Conservation (phyloP, 1,139 yeast species). For the Yamadazyma dendronema region DNA sequence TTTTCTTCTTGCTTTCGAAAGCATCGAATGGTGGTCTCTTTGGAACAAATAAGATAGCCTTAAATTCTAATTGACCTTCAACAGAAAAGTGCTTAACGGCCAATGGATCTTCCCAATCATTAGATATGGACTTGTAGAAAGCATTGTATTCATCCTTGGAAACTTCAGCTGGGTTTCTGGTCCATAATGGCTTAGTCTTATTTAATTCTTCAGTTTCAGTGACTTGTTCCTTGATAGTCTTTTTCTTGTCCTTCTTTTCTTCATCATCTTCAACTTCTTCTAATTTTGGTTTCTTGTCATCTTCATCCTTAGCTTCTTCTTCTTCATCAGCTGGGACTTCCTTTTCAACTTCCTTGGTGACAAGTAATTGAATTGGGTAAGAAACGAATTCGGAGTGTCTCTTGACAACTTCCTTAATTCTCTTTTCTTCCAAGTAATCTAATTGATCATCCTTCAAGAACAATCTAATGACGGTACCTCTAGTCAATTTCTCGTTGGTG, state of each 20-base stretch:
- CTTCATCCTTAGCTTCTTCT: slow-evolving; percentile 46
- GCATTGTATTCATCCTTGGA: slow-evolving; percentile 99
- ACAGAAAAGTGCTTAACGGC: slow-evolving; percentile 99
- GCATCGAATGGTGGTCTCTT: slow-evolving; percentile 99
- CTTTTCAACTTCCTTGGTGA: slow-evolving; percentile 97
- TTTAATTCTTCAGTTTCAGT: slow-evolving; percentile 95
- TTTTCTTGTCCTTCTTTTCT: slow-evolving; percentile 64
- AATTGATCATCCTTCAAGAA: slow-evolving; percentile 98
- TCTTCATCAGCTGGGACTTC: slow-evolving; percentile 79
- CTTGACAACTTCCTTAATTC: slow-evolving; percentile 98
- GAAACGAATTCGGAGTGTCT: slow-evolving; percentile 99
- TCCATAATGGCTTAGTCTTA: slow-evolving; percentile 99
- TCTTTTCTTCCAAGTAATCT: slow-evolving; percentile 98
- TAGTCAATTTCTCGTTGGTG: slow-evolving; percentile 77
- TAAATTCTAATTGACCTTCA: slow-evolving; percentile 99
- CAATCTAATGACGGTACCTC: slow-evolving; percentile 96
- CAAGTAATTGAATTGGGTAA: slow-evolving; percentile 98
- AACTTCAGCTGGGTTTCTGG: slow-evolving; percentile 97
- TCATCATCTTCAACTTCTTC: slow-evolving; percentile 69
- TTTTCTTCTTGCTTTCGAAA: slow-evolving; percentile 98
- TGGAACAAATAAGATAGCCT: slow-evolving; percentile 96
- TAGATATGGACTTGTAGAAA: slow-evolving; percentile 98
- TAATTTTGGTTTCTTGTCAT: slow-evolving; percentile 58
- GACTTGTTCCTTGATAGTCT: slow-evolving; percentile 81
- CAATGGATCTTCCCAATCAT: slow-evolving; percentile 99